Base-by-base conservation (phyloP, 495 filamentous ascomycete genomes). In the Xylaria sp. region DNA sequence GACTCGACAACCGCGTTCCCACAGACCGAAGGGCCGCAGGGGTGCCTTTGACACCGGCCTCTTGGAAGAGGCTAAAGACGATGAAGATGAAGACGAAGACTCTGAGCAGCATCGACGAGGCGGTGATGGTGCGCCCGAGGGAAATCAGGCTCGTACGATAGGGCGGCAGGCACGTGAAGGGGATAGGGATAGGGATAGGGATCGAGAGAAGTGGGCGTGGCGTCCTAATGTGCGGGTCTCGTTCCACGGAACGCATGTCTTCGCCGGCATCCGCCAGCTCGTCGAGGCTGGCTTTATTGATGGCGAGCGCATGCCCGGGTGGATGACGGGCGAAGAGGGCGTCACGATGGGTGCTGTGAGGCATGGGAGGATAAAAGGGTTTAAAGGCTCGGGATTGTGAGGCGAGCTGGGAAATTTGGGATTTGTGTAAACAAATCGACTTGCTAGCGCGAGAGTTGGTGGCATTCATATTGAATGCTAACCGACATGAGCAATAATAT, bases 311-410 rank as follows among this genome's bases (percentile, higher is more conserved):
- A 95, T 97, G 89, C 93, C 93, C 0, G 92, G 93, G 0, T 97
- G 94, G 94, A 91, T 97, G 90, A 95, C 93, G 1, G 94, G 94
- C 1, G 93, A 97, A 75, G 93, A 92, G 26, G 92, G 89, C 0
- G 89, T 97, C 4, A 95, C 90, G 72, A 80, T 90, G 53, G 92
- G 91, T 0, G 85, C 87, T 50, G 88, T 97, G 0, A 86, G 84
- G 65, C 75, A 85, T 53, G 92, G 93, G 4, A 86, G 85, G 73
- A 89, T 89, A 69, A 77, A 77, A 48, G 87, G 85, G 2, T 76
- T 82, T 66, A 85, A 80, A 67, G 85, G 85, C 7, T 84, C 82
- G 9, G 85, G 83, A 2, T 48, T 86, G 33, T 87, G 62, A 73
- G 50, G 1, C 5, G 21, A 24, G 37, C 21, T 21, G 7, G 14